A percentile compares a stretch with the other conserved stretches of the same genome.
These are phyloP conservation scores for Starmerella kuoi DNA, from an alignment of 805 yeast species.

Conservation along the genomic window DNA sequence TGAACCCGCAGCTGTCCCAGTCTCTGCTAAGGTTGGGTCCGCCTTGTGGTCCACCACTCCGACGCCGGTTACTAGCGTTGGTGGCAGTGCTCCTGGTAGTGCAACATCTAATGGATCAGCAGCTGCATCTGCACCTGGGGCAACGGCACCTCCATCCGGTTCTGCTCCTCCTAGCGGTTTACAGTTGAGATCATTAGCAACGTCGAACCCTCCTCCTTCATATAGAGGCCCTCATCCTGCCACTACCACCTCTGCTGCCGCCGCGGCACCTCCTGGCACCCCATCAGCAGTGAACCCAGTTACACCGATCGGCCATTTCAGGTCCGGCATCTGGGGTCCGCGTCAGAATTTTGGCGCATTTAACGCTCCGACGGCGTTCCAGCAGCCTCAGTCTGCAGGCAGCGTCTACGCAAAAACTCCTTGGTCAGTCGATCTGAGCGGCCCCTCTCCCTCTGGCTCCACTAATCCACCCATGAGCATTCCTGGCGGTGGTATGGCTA, in stretches of 20 bases:
- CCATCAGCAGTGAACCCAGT: not conserved
- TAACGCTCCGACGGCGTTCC: constrained; percentile 5
- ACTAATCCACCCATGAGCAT: too few relatives aligned
- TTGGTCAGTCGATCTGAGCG: constrained; percentile 5
- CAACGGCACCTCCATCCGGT: not conserved
- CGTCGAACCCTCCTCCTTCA: constrained; percentile 10
- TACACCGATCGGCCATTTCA: constrained; percentile 11
- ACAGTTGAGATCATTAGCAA: constrained; percentile 7
- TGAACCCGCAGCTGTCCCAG: not conserved
- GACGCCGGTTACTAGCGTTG: not conserved
- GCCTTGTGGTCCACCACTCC: constrained; percentile 2
- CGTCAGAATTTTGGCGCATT: constrained; percentile 14
- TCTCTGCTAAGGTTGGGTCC: constrained; percentile 1
- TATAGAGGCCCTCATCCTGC: constrained; percentile 11
- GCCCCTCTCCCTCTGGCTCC: not conserved
- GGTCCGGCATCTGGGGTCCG: constrained; percentile 21
- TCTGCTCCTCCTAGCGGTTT: not conserved
- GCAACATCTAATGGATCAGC: not conserved
- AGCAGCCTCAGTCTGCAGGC: constrained; percentile 4
- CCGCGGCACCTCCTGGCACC: too few relatives aligned
- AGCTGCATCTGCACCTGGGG: not conserved
- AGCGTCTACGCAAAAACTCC: constrained; percentile 5
- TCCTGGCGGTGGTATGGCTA: not conserved
- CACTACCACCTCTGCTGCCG: too few relatives aligned
- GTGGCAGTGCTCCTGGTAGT: not conserved